Evolutionary conservation across 2,329 filamentous ascomycete genomes (phyloP), one percentile per base, ranked within the genome.

Genomic region (Annulohypoxylon truncatum): DNA sequence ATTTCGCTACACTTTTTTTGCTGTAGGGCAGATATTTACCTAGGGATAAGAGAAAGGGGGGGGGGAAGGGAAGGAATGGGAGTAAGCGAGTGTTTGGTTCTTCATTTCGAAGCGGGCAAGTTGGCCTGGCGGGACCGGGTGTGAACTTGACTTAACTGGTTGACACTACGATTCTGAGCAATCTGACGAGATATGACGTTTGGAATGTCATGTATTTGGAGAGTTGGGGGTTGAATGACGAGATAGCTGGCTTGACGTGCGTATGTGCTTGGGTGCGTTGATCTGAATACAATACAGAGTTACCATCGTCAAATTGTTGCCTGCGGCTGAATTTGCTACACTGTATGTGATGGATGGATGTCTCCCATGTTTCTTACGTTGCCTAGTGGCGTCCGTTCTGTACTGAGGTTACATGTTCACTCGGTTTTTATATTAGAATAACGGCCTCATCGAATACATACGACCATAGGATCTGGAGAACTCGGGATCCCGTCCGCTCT

Each of bases 401-500:
- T 8, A 18, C 15, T 42, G 8, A 22, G 26, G 9, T 31, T 54
- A n/a, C 20, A 12, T n/a, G 13, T 20, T 42, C 24, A 10, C 51
- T 40, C 24, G 51, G 5, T 10, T 44, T 33, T n/a, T 55, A 51
- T 33, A 40, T 7, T 1, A n/a, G 15, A n/a, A 38, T 10, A 26
- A 42, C 22, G 22, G 7, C 2, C 7, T 4, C 22, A 28, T 29
- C 42, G 22, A 9, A 2, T 22, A 64, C 64, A 56, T 67, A 66
- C 54, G 65, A 61, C 65, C 61, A 61, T 61, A 66, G 40, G 28
- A 66, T 48, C 33, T 53, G 44, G 66, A 63, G 33, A 61, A 53
- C 51, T 66, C 46, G 54, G 66, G 51, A 62, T 61, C 63, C 62
- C 58, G 60, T 60, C 67, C 46, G 53, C 56, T 67, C 58, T 61